Evolutionary conservation across 2,329 filamentous ascomycete species (phyloP), one percentile per base, ranked within the genome.

Genomic region (Fusarium domesticum): DNA sequence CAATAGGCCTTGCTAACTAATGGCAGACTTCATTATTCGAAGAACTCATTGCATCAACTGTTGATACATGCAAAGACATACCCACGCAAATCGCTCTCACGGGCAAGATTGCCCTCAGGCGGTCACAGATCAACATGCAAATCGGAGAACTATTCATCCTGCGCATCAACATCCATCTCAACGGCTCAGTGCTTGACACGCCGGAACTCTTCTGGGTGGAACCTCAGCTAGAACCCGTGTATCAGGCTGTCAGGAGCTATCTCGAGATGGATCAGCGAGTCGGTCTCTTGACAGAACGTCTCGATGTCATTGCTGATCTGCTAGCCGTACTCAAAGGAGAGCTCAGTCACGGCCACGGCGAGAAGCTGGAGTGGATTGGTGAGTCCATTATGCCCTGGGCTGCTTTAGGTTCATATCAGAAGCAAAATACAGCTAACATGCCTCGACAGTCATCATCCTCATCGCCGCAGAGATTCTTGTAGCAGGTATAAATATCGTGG

Each of bases 181-280:
- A 97, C 67, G 93, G 93, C 25, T 95, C 89, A 20, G 91, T 98
- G 6, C 84, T 98, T 31, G 93, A 98, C 66, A 95, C 91, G 8
- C 93, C 93, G 0, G 93, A 98, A 70, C 78, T 98, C 33, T 97
- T 98, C 78, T 98, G 93, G 93, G 88, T 92, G 23, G 93, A 98
- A 69, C 93, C 93, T 7, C 91, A 96, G 67, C 78, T 98, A 6
- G 93, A 98, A 62, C 93, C 93, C 5, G 86, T 98, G 19, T 98
- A 98, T 65, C 87, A 95, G 66, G 93, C 93, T 42, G 93, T 97
- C 34, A 78, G 93, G 45, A 93, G 86, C 64, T 98, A 98, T 66
- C 75, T 98, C 16, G 93, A 98, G 72, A 97, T 98, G 87, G 93
- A 97, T 67, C 93, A 97, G 73, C 77, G 93, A 44, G 92, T 97